These are phyloP conservation scores for Diutina catenulata DNA, from an alignment of 1,139 yeast genomes.

Conservation along the genomic window DNA sequence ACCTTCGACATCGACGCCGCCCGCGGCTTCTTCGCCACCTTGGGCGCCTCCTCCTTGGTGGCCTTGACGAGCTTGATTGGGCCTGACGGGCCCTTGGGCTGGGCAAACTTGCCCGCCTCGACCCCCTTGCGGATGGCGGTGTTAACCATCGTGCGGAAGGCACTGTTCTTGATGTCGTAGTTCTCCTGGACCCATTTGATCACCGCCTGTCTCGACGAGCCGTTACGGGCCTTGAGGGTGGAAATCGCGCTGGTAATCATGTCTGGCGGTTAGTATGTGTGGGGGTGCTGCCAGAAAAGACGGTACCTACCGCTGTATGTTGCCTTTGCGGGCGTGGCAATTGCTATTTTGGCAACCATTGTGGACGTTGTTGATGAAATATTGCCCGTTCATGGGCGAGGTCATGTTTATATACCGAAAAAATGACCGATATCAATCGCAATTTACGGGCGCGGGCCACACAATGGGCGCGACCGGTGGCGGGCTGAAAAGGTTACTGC, in stretches of 20 bases:
- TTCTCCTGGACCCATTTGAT: conserved; percentile 62
- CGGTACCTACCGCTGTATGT: too few relatives aligned
- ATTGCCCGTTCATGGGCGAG: too few relatives aligned
- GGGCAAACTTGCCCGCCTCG: conserved; percentile 60
- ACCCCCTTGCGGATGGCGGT: conserved; percentile 76
- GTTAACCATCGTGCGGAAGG: conserved; percentile 71
- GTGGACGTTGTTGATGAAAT: too few relatives aligned
- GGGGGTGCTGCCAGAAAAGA: conserved; percentile 2
- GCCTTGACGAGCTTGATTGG: conserved; percentile 53
- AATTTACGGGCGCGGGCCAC: too few relatives aligned
- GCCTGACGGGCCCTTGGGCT: conserved; percentile 83
- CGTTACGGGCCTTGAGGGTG: conserved; percentile 69
- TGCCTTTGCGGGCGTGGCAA: too few relatives aligned
- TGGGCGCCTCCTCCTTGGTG: conserved; percentile 14
- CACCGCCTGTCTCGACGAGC: conserved; percentile 73
- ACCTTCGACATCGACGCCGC: conserved; percentile 5
- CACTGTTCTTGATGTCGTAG: conserved; percentile 44
- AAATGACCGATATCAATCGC: too few relatives aligned
- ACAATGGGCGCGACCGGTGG: too few relatives aligned
- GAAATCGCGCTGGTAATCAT: conserved; percentile 68
- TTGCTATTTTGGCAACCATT: too few relatives aligned
- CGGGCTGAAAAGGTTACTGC: too few relatives aligned
- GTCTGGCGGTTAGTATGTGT: conserved; percentile 25
- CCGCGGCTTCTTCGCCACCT: conserved; percentile 8
- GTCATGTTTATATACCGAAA: too few relatives aligned